phyloP scores from a whole-genome alignment of 306 rosid genomes.

The Ammopiptanthus mongolicus region DNA sequence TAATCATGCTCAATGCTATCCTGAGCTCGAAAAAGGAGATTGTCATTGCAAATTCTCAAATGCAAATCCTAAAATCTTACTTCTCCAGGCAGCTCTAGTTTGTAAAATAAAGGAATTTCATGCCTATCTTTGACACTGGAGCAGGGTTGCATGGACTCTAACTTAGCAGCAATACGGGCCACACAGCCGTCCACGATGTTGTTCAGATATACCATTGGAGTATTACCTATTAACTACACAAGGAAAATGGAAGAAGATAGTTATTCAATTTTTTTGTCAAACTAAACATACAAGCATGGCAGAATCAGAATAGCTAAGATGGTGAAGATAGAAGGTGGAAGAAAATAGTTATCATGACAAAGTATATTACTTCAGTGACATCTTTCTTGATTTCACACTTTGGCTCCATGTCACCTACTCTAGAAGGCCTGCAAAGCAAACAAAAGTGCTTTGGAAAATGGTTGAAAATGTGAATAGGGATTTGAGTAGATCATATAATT shows the following conservation, averaged over 20 bases:
- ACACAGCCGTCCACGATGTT: slow-evolving; percentile 68
- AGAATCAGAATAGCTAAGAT: background rate
- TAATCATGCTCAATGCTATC: slow-evolving; percentile 62
- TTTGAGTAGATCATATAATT: background rate
- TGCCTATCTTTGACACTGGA: slow-evolving; percentile 81
- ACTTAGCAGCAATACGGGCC: slow-evolving; percentile 81
- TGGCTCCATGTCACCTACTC: slow-evolving; percentile 34
- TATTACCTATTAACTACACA: slow-evolving; percentile 72
- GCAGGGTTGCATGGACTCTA: slow-evolving; percentile 80
- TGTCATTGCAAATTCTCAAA: background rate
- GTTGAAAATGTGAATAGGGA: background rate
- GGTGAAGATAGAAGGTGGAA: background rate
- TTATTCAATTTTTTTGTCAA: background rate
- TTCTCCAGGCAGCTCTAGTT: background rate
- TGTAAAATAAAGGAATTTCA: background rate
- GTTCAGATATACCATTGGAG: slow-evolving; percentile 78
- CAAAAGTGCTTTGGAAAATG: background rate
- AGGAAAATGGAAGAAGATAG: background rate
- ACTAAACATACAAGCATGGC: background rate
- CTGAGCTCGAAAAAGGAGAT: slow-evolving; percentile 29
- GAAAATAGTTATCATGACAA: background rate
- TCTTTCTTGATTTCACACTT: slow-evolving; percentile 49
- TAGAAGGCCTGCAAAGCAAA: background rate
- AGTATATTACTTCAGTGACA: slow-evolving; percentile 48
- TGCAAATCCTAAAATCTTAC: background rate